These are phyloP conservation scores for Parastagonospora avenae DNA, from an alignment of 2,329 filamentous ascomycete genomes.

Conservation along the genomic window DNA sequence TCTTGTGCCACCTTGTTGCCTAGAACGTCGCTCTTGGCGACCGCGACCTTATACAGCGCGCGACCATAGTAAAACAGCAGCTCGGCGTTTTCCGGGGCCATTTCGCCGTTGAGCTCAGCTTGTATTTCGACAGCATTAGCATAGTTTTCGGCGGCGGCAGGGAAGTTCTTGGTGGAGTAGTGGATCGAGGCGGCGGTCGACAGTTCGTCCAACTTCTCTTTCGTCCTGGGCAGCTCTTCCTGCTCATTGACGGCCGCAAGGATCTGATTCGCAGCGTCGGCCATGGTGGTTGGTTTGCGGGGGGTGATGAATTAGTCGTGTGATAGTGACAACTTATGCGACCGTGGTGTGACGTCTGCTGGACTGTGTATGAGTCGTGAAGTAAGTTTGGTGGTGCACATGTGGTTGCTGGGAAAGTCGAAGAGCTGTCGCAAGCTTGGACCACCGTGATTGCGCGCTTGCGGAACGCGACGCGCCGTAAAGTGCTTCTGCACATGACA, in stretches of 20 bases:
- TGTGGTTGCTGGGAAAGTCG: neutral
- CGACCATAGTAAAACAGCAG: slow-evolving; percentile 94
- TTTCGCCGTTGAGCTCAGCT: slow-evolving; percentile 88
- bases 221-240: slow-evolving; percentile 49
- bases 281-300: slow-evolving; percentile 21
- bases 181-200: slow-evolving; percentile 80
- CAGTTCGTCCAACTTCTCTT: slow-evolving; percentile 74
- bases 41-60: slow-evolving; percentile 89
- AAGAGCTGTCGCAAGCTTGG: slow-evolving; percentile 4
- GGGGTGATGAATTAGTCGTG: neutral
- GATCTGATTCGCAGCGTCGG: slow-evolving; percentile 25
- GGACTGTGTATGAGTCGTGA: slow-evolving; percentile 3
- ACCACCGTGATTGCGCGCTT: slow-evolving; percentile 3
- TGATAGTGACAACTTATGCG: slow-evolving; percentile 8
- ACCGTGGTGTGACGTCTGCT: slow-evolving; percentile 2
- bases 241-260: slow-evolving; percentile 25
- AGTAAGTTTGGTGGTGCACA: neutral
- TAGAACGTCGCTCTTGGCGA: slow-evolving; percentile 92
- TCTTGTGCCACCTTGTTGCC: slow-evolving; percentile 75
- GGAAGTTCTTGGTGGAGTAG: slow-evolving; percentile 88
- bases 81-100: slow-evolving; percentile 87
- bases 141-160: slow-evolving; percentile 83
- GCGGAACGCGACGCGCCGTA: slow-evolving; percentile 30
- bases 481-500: slow-evolving; percentile 12
- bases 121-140: slow-evolving; percentile 89